phyloP scores from a whole-genome alignment of 176 grass and related monocot species.

The Olyra latifolia region DNA sequence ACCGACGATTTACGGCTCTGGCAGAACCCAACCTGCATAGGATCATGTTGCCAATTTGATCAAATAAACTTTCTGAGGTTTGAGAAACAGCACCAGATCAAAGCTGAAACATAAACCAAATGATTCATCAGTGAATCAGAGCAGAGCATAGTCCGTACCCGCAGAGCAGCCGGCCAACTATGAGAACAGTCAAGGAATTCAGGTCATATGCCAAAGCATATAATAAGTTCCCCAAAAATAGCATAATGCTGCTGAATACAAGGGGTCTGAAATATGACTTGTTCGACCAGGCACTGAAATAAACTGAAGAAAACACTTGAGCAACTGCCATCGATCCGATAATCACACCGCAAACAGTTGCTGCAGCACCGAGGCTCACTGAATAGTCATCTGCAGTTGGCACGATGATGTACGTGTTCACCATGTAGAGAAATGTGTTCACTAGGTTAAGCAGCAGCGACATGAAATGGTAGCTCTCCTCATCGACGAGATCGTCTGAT shows the following conservation, averaged over 20 bases:
- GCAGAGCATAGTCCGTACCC: constrained; percentile 49
- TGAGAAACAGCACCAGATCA: background rate
- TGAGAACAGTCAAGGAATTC: constrained; percentile 67
- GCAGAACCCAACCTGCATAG: constrained; percentile 78
- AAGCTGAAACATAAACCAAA: constrained; percentile 19
- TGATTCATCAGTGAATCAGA: background rate
- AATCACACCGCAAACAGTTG: constrained; percentile 91
- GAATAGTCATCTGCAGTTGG: constrained; percentile 94
- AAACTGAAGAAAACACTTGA: constrained; percentile 98
- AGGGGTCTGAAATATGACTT: constrained; percentile 90
- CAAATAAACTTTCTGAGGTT: background rate
- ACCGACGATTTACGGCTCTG: constrained; percentile 89
- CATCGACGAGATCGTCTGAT: constrained; percentile 56
- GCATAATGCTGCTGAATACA: constrained; percentile 88
- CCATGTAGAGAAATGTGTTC: constrained; percentile 92
- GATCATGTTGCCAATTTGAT: constrained; percentile 17
- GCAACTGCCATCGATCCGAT: constrained; percentile 97
- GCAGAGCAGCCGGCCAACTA: constrained; percentile 75
- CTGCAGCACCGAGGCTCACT: constrained; percentile 89
- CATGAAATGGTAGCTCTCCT: constrained; percentile 68
- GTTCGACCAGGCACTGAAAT: constrained; percentile 96
- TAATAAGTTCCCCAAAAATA: constrained; percentile 69
- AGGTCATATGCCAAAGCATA: constrained; percentile 92
- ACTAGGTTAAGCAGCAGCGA: constrained; percentile 78
- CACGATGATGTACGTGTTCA: constrained; percentile 97